Base-by-base conservation (phyloP, 768 basidiomycete genomes). In the Boletus insuetus region DNA sequence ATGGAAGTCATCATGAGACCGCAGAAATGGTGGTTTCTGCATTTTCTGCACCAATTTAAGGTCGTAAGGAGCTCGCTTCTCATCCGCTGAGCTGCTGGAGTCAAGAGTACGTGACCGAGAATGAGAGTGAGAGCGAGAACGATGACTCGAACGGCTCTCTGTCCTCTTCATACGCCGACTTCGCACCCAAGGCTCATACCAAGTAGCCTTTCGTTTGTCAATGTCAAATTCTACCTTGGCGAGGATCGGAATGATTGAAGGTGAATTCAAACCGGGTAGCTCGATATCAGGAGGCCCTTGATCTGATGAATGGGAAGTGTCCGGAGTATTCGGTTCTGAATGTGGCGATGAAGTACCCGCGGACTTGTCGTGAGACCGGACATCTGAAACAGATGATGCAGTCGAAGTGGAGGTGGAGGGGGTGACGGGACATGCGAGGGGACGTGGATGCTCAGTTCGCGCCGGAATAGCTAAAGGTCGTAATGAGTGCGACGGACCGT, bases 141-240 rank as follows among this genome's bases (percentile, higher is more conserved):
- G 65, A 22, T 60, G 64, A 40, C 69, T 67, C 19, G 69, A 61
- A 42, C 73, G 64, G 58, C 79, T 81, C 59, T 77, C 80, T 35
- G 75, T 65, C 24, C 88, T 75, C 67, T 83, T 87, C 45, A 76
- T 73, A 54, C 78, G 78, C 53, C 89, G 74, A 63, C 84, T 89
- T 53, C 84, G 78, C 26, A 85, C 56, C 91, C 91, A 96, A 9
- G 85, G 84, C n/a, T 86, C 86, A 59, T 86, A 94, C 94, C 94
- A 97, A 4, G 75, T 74, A 3, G 93, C 94, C 59, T 79, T 86
- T 49, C 82, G 76, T 38, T 77, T 77, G 70, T 97, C 95, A 62
- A 98, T 87, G 68, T 97, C 93, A 63, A 98, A 97, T 69, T 98
- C 94, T 13, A 98, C 84, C 70, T 95, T 95, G 46, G 94, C 95